Conservation (phyloP, 768 basidiomycete genomes). For the Serendipita sp. region DNA sequence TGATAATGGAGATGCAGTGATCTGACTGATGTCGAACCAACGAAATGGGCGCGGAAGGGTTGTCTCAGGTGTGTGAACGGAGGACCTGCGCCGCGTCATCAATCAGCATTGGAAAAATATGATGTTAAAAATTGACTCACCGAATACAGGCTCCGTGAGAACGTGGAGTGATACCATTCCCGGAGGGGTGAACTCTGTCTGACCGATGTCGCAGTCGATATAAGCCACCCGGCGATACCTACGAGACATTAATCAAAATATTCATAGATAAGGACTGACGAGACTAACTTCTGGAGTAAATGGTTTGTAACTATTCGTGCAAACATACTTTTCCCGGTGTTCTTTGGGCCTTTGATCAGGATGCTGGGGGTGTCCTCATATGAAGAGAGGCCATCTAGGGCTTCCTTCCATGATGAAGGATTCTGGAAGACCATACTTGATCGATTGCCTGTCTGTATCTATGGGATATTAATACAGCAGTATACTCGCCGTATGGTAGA, state of each 20-base stretch:
- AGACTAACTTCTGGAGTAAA: conserved; percentile 36
- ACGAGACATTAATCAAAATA: not conserved
- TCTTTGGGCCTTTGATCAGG: conserved; percentile 72
- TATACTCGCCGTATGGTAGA: no score
- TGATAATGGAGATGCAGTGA: conserved; percentile 66
- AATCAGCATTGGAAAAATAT: no score
- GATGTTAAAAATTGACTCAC: conserved; percentile 23
- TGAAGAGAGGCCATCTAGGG: no score
- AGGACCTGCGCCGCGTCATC: no score
- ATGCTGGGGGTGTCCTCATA: no score
- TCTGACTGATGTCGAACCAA: conserved; percentile 65
- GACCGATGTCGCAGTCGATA: conserved; percentile 85
- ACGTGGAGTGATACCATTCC: conserved; percentile 73
- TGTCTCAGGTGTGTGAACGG: conserved; percentile 69
- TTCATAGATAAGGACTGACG: no score
- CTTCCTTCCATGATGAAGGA: no score
- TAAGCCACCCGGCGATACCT: conserved; percentile 75
- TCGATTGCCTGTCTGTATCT: no score
- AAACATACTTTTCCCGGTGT: conserved; percentile 83
- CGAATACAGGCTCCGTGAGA: conserved; percentile 50
- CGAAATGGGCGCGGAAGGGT: conserved; percentile 61
- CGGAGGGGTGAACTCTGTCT: conserved; percentile 81
- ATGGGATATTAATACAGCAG: no score
- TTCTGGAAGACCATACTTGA: no score
- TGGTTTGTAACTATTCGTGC: conserved; percentile 56